Evolutionary conservation across 805 yeast species (phyloP).

Genomic region (Cyberlindnera subsufficiens): DNA sequence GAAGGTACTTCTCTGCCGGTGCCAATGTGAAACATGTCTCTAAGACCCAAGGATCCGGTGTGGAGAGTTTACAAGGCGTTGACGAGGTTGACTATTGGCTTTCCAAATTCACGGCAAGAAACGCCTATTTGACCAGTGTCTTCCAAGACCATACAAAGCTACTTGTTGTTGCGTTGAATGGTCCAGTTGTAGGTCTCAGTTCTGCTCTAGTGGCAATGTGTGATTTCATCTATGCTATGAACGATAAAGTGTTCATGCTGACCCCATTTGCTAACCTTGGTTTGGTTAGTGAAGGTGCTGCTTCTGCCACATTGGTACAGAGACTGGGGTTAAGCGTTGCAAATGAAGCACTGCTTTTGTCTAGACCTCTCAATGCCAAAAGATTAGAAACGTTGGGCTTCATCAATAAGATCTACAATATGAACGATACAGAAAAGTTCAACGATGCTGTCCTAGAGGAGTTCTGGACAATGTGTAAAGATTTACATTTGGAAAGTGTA

Average conservation of each 20-base stretch:
- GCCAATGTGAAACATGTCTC: constrained; percentile 52
- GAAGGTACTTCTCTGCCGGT: constrained; percentile 79
- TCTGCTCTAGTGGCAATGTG: constrained; percentile 70
- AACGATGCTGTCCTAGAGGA: constrained; percentile 38
- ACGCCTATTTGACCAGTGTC: constrained; percentile 60
- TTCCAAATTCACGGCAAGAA: constrained; percentile 59
- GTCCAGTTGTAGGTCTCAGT: constrained; percentile 79
- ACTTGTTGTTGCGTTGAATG: constrained; percentile 70
- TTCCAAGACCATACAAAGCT: constrained; percentile 68
- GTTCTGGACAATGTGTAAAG: constrained; percentile 27
- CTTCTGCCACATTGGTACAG: constrained; percentile 59
- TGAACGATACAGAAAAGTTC: constrained; percentile 39
- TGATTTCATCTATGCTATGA: constrained; percentile 69
- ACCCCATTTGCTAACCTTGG: constrained; percentile 82
- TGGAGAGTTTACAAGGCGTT: constrained; percentile 18
- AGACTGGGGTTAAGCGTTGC: constrained; percentile 72
- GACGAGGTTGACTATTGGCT: constrained; percentile 41
- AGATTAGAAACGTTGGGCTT: constrained; percentile 55
- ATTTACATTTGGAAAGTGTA: constrained; percentile 35
- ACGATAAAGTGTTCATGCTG: constrained; percentile 50
- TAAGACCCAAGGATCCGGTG: constrained; percentile 4
- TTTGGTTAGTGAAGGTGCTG: constrained; percentile 76
- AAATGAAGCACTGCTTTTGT: constrained; percentile 65
- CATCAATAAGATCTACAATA: constrained; percentile 49
- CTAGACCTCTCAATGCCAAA: constrained; percentile 57